Percentiles rank a stretch among this genome's conserved stretches.
phyloP scores from a whole-genome alignment of 1,284 basidiomycete genomes.

The Cutaneotrichosporon daszewskae region DNA sequence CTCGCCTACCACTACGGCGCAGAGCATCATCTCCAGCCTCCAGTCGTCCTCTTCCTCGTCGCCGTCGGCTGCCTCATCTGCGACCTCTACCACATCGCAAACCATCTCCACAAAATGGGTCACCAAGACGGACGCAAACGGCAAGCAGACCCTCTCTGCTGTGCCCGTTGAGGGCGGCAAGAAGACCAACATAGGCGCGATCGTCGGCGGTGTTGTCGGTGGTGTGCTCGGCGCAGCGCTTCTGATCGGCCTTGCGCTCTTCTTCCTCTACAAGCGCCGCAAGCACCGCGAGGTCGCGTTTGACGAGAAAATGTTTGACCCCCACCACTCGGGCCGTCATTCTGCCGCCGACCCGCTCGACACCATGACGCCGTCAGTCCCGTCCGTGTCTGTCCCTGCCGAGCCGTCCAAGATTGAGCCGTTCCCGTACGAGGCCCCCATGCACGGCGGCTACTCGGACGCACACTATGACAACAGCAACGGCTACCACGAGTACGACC shows the following conservation, averaged over 20 bases:
- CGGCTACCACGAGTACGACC: background rate
- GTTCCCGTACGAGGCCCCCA: constrained; percentile 6
- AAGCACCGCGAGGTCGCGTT: constrained; percentile 37
- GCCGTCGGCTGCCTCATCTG: too few relatives aligned
- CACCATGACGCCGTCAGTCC: constrained; percentile 29
- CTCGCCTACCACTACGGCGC: too few relatives aligned
- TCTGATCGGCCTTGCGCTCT: constrained; percentile 33
- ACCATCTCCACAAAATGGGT: too few relatives aligned
- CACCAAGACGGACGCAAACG: too few relatives aligned
- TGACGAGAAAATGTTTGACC: constrained; percentile 48
- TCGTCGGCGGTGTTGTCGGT: constrained; percentile 46
- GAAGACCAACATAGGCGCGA: constrained; percentile 33
- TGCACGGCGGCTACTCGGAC: background rate
- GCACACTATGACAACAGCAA: too few relatives aligned
- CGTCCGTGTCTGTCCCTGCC: constrained; percentile 22
- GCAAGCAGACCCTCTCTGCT: too few relatives aligned
- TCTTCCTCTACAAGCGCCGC: constrained; percentile 34
- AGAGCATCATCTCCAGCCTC: too few relatives aligned
- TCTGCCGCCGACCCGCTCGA: constrained; percentile 42
- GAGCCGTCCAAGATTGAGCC: constrained; percentile 22
- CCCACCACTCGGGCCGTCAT: constrained; percentile 33
- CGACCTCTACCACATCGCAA: too few relatives aligned
- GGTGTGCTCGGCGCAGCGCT: constrained; percentile 34
- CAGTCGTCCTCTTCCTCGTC: too few relatives aligned
- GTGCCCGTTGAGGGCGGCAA: too few relatives aligned